Evolutionary conservation across 176 grass and related monocot genomes (phyloP).

Genomic region (Triticum timopheevii): DNA sequence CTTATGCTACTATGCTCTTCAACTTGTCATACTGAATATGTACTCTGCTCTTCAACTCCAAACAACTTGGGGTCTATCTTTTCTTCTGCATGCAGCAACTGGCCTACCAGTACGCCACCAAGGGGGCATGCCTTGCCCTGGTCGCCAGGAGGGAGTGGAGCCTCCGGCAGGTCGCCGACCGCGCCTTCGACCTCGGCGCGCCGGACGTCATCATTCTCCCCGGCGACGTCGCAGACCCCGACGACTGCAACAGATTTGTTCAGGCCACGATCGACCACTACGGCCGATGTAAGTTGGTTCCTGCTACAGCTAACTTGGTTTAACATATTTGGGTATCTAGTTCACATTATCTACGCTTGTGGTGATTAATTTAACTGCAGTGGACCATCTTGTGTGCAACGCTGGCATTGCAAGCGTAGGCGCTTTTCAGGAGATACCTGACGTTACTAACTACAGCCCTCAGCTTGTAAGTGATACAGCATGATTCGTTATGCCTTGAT

Average conservation of each 20-base stretch:
- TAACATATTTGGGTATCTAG: neutral
- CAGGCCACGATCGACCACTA: slow-evolving; percentile 42
- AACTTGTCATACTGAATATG: neutral
- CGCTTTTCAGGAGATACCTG: slow-evolving; percentile 57
- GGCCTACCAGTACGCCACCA: slow-evolving; percentile 63
- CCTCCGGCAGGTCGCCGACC: slow-evolving; percentile 47
- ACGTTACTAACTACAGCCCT: slow-evolving; percentile 46
- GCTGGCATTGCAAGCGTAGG: slow-evolving; percentile 46
- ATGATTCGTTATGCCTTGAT: neutral
- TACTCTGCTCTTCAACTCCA: neutral
- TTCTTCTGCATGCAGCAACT: slow-evolving; percentile 33
- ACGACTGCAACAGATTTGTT: slow-evolving; percentile 46
- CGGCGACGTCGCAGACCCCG: slow-evolving; percentile 35
- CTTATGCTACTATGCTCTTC: neutral
- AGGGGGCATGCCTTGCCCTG: slow-evolving; percentile 52
- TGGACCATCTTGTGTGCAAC: slow-evolving; percentile 75
- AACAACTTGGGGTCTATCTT: neutral
- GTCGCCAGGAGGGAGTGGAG: slow-evolving; percentile 57
- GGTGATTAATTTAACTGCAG: neutral
- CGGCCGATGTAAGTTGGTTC: slow-evolving; percentile 34
- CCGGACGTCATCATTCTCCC: slow-evolving; percentile 50
- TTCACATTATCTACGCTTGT: neutral
- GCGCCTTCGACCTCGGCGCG: slow-evolving; percentile 38
- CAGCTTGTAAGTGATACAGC: slow-evolving; percentile 27
- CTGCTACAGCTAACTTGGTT: neutral